Evolutionary conservation across 1,284 basidiomycete genomes (phyloP).

Genomic region (Naganishia sp.): DNA sequence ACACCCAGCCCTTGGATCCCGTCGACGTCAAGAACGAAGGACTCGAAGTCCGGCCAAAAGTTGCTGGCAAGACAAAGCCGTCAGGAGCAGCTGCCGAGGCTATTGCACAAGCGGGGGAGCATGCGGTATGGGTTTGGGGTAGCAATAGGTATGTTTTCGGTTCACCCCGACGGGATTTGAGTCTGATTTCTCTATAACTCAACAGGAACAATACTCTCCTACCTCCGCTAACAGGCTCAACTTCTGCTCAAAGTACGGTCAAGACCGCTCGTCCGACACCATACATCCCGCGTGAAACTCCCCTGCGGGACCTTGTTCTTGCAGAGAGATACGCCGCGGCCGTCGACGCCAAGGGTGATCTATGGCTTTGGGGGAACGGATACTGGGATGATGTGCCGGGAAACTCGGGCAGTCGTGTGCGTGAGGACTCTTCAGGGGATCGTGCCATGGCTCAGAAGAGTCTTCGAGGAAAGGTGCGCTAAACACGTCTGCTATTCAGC

Average conservation of each 20-base stretch:
- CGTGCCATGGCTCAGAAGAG: slow-evolving; percentile 53
- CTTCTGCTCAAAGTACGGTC: slow-evolving; percentile 34
- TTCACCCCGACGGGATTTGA: background rate
- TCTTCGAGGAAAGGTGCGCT: slow-evolving; percentile 70
- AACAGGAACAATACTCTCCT: slow-evolving; percentile 39
- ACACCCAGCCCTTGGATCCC: slow-evolving; percentile 1
- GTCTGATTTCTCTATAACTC: background rate
- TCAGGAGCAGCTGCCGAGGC: background rate
- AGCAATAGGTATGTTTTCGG: slow-evolving; percentile 16
- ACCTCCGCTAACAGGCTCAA: slow-evolving; percentile 26
- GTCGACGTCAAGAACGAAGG: background rate
- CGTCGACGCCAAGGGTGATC: slow-evolving; percentile 81
- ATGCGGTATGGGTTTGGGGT: slow-evolving; percentile 27
- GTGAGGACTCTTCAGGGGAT: slow-evolving; percentile 22
- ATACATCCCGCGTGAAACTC: slow-evolving; percentile 48
- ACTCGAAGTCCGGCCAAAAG: background rate
- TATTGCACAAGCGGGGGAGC: slow-evolving; percentile 17
- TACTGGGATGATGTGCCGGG: slow-evolving; percentile 53
- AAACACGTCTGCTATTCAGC: background rate
- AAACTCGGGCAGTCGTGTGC: slow-evolving; percentile 52
- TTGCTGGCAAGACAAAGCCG: slow-evolving; percentile 4
- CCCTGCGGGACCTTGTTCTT: slow-evolving; percentile 73
- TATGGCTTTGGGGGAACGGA: slow-evolving; percentile 76
- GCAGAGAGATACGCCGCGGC: slow-evolving; percentile 75
- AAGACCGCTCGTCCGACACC: slow-evolving; percentile 42